These are phyloP conservation scores for Debaryomyces sp. DNA, from an alignment of 1,139 yeast species.

Conservation along the genomic window DNA sequence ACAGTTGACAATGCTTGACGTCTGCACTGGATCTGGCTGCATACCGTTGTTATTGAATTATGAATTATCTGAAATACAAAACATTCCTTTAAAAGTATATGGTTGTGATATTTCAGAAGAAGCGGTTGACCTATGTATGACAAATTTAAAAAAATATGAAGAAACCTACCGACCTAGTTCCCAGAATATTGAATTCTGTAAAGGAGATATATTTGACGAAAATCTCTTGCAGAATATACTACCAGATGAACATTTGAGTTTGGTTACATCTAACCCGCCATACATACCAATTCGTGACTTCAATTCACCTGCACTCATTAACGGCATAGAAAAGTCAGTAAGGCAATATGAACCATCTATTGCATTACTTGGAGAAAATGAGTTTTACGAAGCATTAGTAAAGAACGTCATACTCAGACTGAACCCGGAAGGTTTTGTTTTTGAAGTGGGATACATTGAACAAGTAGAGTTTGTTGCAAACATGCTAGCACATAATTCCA, in stretches of 20 bases:
- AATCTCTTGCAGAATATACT: conserved; percentile 9
- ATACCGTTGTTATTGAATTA: conserved; percentile 58
- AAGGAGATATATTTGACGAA: conserved; percentile 3
- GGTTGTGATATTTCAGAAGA: conserved; percentile 64
- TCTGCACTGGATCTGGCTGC: conserved; percentile 94
- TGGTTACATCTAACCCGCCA: conserved; percentile 87
- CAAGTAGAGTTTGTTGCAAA: conserved; percentile 33
- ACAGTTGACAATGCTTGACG: conserved; percentile 53
- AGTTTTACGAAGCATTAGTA: conserved; percentile 65
- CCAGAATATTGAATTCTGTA: background rate
- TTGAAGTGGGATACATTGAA: conserved; percentile 42
- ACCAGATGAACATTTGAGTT: conserved; percentile 31
- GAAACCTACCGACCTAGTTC: conserved; percentile 10
- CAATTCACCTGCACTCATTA: conserved; percentile 25
- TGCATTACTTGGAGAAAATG: conserved; percentile 77
- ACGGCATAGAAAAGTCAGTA: conserved; percentile 62
- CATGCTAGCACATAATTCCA: conserved; percentile 11
- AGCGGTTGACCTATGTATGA: conserved; percentile 54
- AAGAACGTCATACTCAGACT: conserved; percentile 40
- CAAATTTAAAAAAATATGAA: conserved; percentile 37
- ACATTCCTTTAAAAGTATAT: conserved; percentile 24
- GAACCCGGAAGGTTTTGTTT: conserved; percentile 42
- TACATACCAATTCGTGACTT: conserved; percentile 63
- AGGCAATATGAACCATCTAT: conserved; percentile 68
- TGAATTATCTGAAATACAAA: conserved; percentile 24